A percentile compares a stretch with the other conserved stretches of the same genome.
Evolutionary conservation across 2,329 filamentous ascomycete species (phyloP).

Genomic region (Sporothrix sp.): DNA sequence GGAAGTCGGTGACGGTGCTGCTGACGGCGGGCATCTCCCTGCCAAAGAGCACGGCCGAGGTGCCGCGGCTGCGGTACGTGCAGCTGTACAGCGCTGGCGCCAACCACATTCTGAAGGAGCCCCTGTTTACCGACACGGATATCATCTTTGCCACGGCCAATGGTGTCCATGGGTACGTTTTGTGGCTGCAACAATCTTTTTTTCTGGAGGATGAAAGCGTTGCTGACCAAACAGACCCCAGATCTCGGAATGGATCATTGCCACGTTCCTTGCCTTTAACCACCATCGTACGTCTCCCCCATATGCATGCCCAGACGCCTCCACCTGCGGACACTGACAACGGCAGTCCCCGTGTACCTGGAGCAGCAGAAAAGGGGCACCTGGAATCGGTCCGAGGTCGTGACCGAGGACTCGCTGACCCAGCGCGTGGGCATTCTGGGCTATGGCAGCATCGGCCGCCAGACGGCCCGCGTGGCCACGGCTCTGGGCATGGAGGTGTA

Average conservation of each 20-base stretch:
- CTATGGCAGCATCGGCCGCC: conserved; percentile 45
- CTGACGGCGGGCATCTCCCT: conserved; percentile 23
- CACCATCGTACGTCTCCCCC: conserved; percentile 32
- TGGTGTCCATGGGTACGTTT: conserved; percentile 46
- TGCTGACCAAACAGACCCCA: conserved; percentile 35
- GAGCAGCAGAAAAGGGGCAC: conserved; percentile 33
- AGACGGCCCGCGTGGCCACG: conserved; percentile 45
- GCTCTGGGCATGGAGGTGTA: conserved; percentile 63
- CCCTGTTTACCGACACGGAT: conserved; percentile 40
- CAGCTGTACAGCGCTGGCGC: conserved; percentile 47
- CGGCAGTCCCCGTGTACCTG: conserved; percentile 35
- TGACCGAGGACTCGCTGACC: conserved; percentile 30
- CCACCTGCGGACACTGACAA: not conserved
- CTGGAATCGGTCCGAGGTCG: conserved; percentile 31
- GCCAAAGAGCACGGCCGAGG: conserved; percentile 31
- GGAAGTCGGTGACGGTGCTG: conserved; percentile 38
- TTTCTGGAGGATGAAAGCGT: not conserved
- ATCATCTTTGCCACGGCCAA: conserved; percentile 45
- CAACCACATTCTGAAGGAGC: conserved; percentile 37
- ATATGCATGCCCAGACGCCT: not conserved
- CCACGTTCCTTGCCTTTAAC: conserved; percentile 40
- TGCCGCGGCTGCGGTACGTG: conserved; percentile 40
- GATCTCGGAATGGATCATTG: conserved; percentile 48
- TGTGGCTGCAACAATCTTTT: too few species aligned
- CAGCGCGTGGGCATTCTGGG: conserved; percentile 39